Percentiles rank a stretch among this genome's conserved stretches.
phyloP scores from a whole-genome alignment of 192 early-diverging fungal genomes.

The Backusella tarrabulga region DNA sequence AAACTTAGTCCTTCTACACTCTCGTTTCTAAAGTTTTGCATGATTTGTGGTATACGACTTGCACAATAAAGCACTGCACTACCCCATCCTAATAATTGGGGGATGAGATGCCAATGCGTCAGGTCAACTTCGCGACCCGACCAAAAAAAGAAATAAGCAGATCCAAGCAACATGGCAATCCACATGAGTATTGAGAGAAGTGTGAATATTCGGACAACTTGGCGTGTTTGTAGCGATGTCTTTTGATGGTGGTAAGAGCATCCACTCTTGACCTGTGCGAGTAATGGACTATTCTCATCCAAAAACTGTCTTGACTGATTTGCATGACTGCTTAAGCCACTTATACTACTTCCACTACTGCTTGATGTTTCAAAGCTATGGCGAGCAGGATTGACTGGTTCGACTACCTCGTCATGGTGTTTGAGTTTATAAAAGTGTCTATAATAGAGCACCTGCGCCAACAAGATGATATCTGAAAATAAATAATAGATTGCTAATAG shows the following conservation, averaged over 20 bases:
- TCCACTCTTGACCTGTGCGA: background rate
- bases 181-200: background rate
- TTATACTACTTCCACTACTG: background rate
- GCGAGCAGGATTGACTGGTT: background rate
- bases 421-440: slow-evolving; percentile 18
- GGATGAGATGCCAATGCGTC: slow-evolving; percentile 33
- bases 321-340: background rate
- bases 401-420: slow-evolving; percentile 26
- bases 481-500: slow-evolving; percentile 72
- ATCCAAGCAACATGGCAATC: background rate
- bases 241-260: background rate
- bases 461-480: slow-evolving; percentile 61
- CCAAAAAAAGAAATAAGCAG: slow-evolving; percentile 5
- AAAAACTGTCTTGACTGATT: background rate
- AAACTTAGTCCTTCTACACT: slow-evolving; percentile 75
- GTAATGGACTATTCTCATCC: background rate
- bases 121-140: slow-evolving; percentile 15
- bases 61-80: slow-evolving; percentile 70
- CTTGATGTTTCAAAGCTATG: background rate
- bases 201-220: slow-evolving; percentile 12
- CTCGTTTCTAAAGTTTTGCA: slow-evolving; percentile 71
- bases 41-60: slow-evolving; percentile 81
- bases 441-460: slow-evolving; percentile 71
- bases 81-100: slow-evolving; percentile 72
- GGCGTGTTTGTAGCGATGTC: background rate